Conservation (phyloP, 1,284 basidiomycete genomes). For the Leccinum variabile region DNA sequence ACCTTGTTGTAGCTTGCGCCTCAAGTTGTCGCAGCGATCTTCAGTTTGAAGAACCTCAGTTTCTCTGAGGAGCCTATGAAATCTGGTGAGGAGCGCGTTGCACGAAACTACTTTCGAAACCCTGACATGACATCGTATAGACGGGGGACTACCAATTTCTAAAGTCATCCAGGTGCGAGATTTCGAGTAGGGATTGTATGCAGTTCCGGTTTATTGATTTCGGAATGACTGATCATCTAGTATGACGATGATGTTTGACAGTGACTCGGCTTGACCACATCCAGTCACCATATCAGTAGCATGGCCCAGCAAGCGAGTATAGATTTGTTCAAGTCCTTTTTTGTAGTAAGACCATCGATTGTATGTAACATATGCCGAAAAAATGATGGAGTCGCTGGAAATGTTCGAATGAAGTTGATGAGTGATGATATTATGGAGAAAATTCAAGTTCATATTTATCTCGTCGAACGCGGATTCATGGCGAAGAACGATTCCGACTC, state of each 20-base stretch:
- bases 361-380: no score
- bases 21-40: conserved; percentile 21
- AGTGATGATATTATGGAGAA: no score
- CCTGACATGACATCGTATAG: conserved; percentile 12
- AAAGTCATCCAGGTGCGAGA: conserved; percentile 22
- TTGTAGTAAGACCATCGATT: neutral
- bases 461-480: no score
- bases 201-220: neutral
- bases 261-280: neutral
- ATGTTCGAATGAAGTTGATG: no score
- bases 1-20: conserved; percentile 26
- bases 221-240: conserved; percentile 11
- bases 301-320: neutral
- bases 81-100: conserved; percentile 18
- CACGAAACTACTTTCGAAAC: neutral
- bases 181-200: neutral
- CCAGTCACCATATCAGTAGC: neutral
- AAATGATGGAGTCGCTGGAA: no score
- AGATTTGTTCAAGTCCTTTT: neutral
- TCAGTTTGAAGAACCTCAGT: conserved; percentile 19
- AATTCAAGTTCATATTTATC: no score
- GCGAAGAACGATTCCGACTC: no score
- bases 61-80: conserved; percentile 11
- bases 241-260: conserved; percentile 23
- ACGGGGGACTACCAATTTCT: conserved; percentile 19